Evolutionary conservation across 306 rosid genomes (phyloP).

Genomic region (Ceratonia siliqua): DNA sequence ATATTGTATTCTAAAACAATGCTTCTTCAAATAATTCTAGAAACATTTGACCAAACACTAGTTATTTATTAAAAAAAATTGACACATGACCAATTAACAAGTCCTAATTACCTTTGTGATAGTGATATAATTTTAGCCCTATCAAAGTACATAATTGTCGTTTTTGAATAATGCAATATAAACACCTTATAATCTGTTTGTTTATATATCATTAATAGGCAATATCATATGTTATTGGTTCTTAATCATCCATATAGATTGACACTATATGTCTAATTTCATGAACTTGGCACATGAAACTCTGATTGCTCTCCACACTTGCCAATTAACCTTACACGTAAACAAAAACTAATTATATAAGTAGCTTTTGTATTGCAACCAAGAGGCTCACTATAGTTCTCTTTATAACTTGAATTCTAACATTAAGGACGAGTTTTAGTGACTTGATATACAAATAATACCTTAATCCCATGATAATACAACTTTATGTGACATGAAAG

Average conservation of each 20-base stretch:
- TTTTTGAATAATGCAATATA: background rate
- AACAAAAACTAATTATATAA: background rate
- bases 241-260: background rate
- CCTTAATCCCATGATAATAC: conserved; percentile 18
- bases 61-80: too few relatives aligned
- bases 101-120: too few relatives aligned
- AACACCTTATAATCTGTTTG: background rate
- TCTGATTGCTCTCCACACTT: background rate
- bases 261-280: conserved; percentile 1
- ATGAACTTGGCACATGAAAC: background rate
- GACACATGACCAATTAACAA: too few relatives aligned
- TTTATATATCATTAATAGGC: background rate
- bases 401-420: too few relatives aligned
- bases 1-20: too few relatives aligned
- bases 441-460: background rate
- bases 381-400: too few relatives aligned
- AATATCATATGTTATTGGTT: background rate
- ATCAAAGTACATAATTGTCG: too few relatives aligned
- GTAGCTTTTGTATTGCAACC: too few relatives aligned
- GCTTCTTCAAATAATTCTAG: too few relatives aligned
- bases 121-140: too few relatives aligned
- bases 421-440: background rate
- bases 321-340: background rate
- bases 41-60: too few relatives aligned
- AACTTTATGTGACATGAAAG: conserved; percentile 82